Evolutionary conservation across 1,284 basidiomycete species (phyloP), one percentile per base, ranked within the genome.

Genomic region (Boletellus deceptivus): DNA sequence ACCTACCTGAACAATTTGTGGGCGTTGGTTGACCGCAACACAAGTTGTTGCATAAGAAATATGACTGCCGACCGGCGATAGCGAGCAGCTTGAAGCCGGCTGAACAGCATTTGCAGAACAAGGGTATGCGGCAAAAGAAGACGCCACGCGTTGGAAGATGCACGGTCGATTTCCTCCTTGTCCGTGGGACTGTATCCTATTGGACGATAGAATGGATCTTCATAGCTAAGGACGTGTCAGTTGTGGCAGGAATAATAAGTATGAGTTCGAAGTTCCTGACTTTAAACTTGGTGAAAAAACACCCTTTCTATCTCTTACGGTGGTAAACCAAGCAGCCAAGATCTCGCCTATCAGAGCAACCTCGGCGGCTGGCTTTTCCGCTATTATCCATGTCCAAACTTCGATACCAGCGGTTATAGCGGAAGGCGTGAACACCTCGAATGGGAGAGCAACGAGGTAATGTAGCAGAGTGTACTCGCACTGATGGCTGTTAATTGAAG

Each of bases 371-470:
- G 92, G 88, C 49, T 91, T 84, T 64, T 95, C 91, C 16, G 91
- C 85, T 44, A 98, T 91, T 0, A 98, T 77, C 96, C 95, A 98
- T 3, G 91, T 93, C 97, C 97, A 99, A 5, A 92, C 89, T 66
- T 98, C 93, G 45, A 94, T 88, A 1, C 93, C 95, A 1, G 90
- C 83, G 9, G 89, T 80, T 52, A 98, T 83, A 1, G 94, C 83
- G 5, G 89, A 77, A 1, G 94, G 93, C 0, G 91, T 93, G 59
- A 94, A 93, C 4, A 92, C 85, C 49, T 89, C 87, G 61, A 98
- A 91, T 0, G 97, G 97, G 16, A 99, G 71, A 24, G 81, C 80
- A 8, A 99, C 94, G 24, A 99, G 75, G 65, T 91, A 89, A 68
- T 94, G 89, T 4, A 99, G 73, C 9, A 99, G 76, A 35, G 91